Base-by-base conservation (phyloP, 2,329 filamentous ascomycete genomes). In the Alternaria triticimaculans region DNA sequence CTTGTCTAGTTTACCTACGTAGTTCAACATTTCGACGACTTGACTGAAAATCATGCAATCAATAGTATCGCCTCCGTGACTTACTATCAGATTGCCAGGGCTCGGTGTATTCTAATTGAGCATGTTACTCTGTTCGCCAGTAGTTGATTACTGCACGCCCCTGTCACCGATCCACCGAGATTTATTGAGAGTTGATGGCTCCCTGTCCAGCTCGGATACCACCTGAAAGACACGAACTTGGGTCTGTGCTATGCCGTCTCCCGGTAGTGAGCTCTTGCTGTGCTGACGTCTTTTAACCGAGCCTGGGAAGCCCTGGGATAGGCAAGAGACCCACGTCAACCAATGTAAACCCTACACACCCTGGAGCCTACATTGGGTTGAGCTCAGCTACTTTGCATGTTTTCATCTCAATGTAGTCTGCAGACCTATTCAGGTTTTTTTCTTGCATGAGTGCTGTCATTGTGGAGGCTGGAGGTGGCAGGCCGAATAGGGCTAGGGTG, bases 401-500 rank as follows among this genome's bases (percentile, higher is more conserved):
- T 37, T n/a, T 15, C 7, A 37, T 37, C 7, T 37, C 1, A n/a
- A 37, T 37, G 33, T 37, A 37, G 33, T 37, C 33, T 37, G 7
- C 33, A 37, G 33, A n/a, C 33, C 33, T 37, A 15, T 37, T 5
- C 33, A 37, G 15, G 28, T n/a, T 9, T 37, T 37, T 37, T 37
- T 37, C 33, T 37, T 37, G 33, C 8, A 37, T 37, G 15, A 50
- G 26, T 33, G 30, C 30, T 33, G 30, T 33, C 30, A 33, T 33
- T 33, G 11, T 30, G 18, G 45, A 55, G 48, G 55, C 55, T 50
- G 50, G 55, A 4, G 33, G 15, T 63, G 48, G 54, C 54, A 37
- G 26, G 15, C 65, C 44, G 6, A n/a, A 68, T 62, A 26, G 14
- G 65, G 66, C 57, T 73, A 71, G 68, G 48, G 41, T 14, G 50